These are phyloP conservation scores for Hordeum marinum DNA, from an alignment of 176 grass and related monocot genomes.

Conservation along the genomic window DNA sequence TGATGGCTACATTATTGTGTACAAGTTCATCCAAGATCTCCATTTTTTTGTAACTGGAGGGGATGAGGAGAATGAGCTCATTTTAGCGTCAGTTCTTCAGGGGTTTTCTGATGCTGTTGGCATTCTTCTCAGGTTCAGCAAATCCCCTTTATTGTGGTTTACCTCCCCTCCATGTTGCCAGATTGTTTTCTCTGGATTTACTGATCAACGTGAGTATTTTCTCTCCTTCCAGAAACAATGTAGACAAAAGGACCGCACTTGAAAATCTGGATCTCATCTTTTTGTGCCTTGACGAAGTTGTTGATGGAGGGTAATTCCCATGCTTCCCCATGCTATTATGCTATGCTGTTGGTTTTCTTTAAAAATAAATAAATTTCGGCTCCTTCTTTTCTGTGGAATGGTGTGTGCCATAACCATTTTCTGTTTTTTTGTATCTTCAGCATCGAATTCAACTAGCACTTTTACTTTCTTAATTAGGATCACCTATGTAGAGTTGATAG, in stretches of 20 bases:
- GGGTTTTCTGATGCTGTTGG: slow-evolving; percentile 59
- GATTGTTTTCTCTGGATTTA: neutral
- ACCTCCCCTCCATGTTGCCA: neutral
- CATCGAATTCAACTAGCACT: neutral
- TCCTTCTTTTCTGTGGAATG: neutral
- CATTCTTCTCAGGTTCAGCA: slow-evolving; percentile 44
- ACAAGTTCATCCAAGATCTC: slow-evolving; percentile 73
- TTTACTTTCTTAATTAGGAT: neutral
- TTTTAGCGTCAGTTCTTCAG: slow-evolving; percentile 68
- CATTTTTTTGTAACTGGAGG: slow-evolving; percentile 78
- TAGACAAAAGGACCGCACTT: slow-evolving; percentile 59
- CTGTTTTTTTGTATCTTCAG: neutral
- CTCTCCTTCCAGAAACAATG: slow-evolving; percentile 40
- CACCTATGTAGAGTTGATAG: neutral
- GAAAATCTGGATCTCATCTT: slow-evolving; percentile 81
- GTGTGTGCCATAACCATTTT: neutral
- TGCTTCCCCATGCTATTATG: neutral
- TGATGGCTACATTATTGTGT: slow-evolving; percentile 56
- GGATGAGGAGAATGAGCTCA: slow-evolving; percentile 79
- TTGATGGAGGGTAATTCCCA: slow-evolving; percentile 60
- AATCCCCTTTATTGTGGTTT: neutral
- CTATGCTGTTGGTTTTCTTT: neutral
- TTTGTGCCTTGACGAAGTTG: slow-evolving; percentile 73
- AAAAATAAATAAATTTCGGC: neutral
- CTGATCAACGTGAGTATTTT: neutral